Conservation (phyloP, 495 filamentous ascomycete species). For the Hypoxylon crocopeplum region DNA sequence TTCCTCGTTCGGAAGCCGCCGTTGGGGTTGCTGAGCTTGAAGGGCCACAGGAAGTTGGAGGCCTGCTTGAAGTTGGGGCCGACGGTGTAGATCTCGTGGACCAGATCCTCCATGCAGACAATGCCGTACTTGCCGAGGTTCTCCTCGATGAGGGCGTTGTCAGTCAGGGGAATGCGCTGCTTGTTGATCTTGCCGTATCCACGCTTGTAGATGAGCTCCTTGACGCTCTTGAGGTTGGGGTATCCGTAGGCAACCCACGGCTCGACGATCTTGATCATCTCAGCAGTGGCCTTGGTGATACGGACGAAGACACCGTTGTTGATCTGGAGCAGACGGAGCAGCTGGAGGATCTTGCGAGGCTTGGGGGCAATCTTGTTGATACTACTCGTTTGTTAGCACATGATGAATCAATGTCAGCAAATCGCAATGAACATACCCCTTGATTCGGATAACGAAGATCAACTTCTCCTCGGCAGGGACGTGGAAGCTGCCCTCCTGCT, state of each 20-base stretch:
- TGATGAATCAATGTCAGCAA: not conserved
- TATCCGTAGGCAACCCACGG: slow-evolving; percentile 99
- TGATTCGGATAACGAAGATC: slow-evolving; percentile 98
- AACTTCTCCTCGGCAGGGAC: slow-evolving; percentile 94
- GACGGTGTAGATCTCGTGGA: slow-evolving; percentile 99
- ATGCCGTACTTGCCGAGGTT: slow-evolving; percentile 97
- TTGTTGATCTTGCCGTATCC: slow-evolving; percentile 97
- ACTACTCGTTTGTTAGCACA: slow-evolving; percentile 55
- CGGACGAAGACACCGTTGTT: slow-evolving; percentile 99
- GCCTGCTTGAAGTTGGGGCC: slow-evolving; percentile 99
- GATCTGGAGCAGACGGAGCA: slow-evolving; percentile 99
- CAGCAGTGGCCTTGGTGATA: slow-evolving; percentile 94
- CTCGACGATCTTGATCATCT: slow-evolving; percentile 98
- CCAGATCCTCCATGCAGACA: slow-evolving; percentile 98
- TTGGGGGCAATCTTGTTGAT: slow-evolving; percentile 99
- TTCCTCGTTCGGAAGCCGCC: slow-evolving; percentile 95
- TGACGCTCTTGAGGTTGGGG: slow-evolving; percentile 97
- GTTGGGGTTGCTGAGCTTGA: slow-evolving; percentile 97
- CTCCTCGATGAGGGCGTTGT: slow-evolving; percentile 97
- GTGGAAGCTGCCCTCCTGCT: slow-evolving; percentile 92
- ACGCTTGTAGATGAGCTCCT: slow-evolving; percentile 99
- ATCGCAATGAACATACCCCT: slow-evolving; percentile 68
- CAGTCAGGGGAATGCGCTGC: slow-evolving; percentile 93
- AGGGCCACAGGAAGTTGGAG: slow-evolving; percentile 99
- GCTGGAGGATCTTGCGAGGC: slow-evolving; percentile 99